These are phyloP conservation scores for Linnemannia hyalina DNA, from an alignment of 192 early-diverging fungal species.

Conservation along the genomic window DNA sequence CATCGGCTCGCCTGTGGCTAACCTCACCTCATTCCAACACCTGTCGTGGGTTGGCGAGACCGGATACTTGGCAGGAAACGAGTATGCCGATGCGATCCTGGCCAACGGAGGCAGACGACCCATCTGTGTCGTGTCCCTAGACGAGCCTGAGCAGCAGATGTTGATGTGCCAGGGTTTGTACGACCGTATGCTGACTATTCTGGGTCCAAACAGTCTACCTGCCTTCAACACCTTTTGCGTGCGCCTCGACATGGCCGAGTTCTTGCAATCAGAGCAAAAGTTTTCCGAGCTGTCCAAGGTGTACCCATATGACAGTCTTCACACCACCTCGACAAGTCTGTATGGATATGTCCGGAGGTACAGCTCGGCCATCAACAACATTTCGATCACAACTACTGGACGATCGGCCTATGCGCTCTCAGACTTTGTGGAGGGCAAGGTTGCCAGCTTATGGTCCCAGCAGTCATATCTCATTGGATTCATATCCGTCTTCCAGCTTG, in stretches of 20 bases:
- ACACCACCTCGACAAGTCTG: slow-evolving; percentile 12
- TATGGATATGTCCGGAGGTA: slow-evolving; percentile 10
- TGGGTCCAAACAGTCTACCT: neutral
- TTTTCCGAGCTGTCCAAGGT: neutral
- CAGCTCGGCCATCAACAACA: neutral
- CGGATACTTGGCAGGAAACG: slow-evolving; percentile 17
- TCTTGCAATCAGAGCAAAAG: neutral
- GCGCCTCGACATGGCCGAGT: neutral
- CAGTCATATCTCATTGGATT: slow-evolving; percentile 27
- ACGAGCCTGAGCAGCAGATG: slow-evolving; percentile 21
- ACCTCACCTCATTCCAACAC: neutral
- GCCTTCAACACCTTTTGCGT: slow-evolving; percentile 22
- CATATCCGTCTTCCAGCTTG: slow-evolving; percentile 25
- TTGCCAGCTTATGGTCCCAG: slow-evolving; percentile 19
- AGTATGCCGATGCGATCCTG: slow-evolving; percentile 22
- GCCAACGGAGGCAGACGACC: neutral
- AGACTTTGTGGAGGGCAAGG: slow-evolving; percentile 16
- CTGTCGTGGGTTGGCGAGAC: slow-evolving; percentile 32
- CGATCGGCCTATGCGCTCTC: neutral
- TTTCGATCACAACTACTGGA: slow-evolving; percentile 17
- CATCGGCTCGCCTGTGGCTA: slow-evolving; percentile 9
- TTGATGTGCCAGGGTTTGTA: slow-evolving; percentile 23
- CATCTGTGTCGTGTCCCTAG: slow-evolving; percentile 11
- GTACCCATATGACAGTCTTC: slow-evolving; percentile 23
- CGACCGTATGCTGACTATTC: neutral